Evolutionary conservation across 129 eudicot species (phyloP), one percentile per base, ranked within the genome.

Genomic region (Pulicaria dysenterica): DNA sequence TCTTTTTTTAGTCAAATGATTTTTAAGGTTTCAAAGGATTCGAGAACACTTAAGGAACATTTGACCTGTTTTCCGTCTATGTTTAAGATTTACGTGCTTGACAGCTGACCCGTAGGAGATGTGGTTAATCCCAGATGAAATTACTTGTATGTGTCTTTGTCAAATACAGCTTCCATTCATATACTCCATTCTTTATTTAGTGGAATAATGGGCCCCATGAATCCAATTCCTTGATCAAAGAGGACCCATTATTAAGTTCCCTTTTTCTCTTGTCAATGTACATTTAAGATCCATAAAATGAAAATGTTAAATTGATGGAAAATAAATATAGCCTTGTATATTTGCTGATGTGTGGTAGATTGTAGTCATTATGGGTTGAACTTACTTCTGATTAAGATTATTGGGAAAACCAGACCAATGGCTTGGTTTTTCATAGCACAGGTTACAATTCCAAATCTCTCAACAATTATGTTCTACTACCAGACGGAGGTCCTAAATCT

Each of bases 371-470:
- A 49, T 38, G 17, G 73, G 46, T 15, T 40, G 63, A 8, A 16
- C 68, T 76, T 41, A 50, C 17, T 24, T 31, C 58, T 77, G 66
- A 77, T 77, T 40, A 7, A 62, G 19, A 61, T 65, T 60, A 51
- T 81, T 64, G 81, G 81, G 72, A 63, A 80, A 70, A 70, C 66
- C 82, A 92, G 96, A 82, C 96, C 98, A 46, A 90, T 93, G 96
- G 80, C 86, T 73, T 93, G 96, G 98, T 93, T 93, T 81, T 87
- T 93, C 85, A 71, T 93, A 64, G 87, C 96, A 19, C 88, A 85
- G 67, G 90, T 87, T 76, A 90, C 92, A 15, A 76, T 87, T 59
- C 98, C 98, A 37, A 90, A 93, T 67, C 81, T 93, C 45, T 93
- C 98, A 40, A 87, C 92, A 5, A 72, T 90, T 47, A 93, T 87